Base-by-base conservation (phyloP, 805 yeast species). In the Wickerhamiella sorbophila region DNA sequence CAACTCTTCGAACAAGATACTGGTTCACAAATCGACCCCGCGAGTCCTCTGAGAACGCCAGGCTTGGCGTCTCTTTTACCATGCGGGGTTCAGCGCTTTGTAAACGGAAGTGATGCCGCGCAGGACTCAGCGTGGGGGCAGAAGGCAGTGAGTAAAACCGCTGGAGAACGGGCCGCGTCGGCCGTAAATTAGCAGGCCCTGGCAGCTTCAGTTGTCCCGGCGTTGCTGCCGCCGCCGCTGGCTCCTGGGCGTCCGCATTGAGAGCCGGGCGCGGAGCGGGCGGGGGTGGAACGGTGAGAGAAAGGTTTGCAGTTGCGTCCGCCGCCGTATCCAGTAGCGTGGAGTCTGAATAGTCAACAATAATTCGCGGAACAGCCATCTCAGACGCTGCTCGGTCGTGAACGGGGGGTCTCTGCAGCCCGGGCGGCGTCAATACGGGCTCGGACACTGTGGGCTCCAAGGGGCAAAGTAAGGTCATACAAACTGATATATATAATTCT, bases 1-100 rank as follows among this genome's bases (percentile, higher is more conserved):
- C 75, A 46, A 76, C 84, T 44, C 75, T 69, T n/a, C 75, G 53
- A 8, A 88, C 74, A 41, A 69, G 67, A 59, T 88, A 88, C 52
- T 64, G 65, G 46, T 64, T 64, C 27, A 64, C 48, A 27, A 44
- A 46, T 20, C 27, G 34, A n/a, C 62, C 60, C 6, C 51, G 44
- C 17, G 55, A 55, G 34, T 56, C 60, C 35, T 55, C 57, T 5
- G 47, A 38, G 37, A 44, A 44, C 18, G 44, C 44, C 35, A 62
- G 53, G 43, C 48, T 46, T 33, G 58, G 56, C 3, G 63, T 60
- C 39, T 57, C 62, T 41, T 59, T 59, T 40, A 60, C 59, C 21
- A 49, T 52, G 38, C 59, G 55, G 8, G 62, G 63, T 4, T 42
- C 48, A 10, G 51, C 38, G 43, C 58, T 59, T 26, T 55, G 57